phyloP scores from a whole-genome alignment of 768 basidiomycete genomes.

The Suillus clintonianus region DNA sequence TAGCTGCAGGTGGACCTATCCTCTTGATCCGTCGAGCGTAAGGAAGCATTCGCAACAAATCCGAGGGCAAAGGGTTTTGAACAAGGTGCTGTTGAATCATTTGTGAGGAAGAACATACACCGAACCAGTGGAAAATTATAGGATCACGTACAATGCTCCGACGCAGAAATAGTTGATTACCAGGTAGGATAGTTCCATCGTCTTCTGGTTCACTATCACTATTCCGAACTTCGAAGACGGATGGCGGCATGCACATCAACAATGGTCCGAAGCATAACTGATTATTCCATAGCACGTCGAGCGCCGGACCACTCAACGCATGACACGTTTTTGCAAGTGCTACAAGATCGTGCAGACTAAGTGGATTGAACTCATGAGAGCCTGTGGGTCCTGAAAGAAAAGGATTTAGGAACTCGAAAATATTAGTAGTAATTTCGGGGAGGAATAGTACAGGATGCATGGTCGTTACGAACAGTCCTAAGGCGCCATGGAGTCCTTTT shows the following conservation, averaged over 20 bases:
- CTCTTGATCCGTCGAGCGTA: not conserved
- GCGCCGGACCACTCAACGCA: conserved; percentile 5
- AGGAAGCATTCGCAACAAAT: not conserved
- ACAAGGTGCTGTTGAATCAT: not conserved
- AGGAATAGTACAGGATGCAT: conserved; percentile 1
- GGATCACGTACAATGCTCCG: not conserved
- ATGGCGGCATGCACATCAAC: conserved; percentile 1
- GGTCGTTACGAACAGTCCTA: too few species aligned
- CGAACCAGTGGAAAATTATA: not conserved
- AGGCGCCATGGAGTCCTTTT: too few species aligned
- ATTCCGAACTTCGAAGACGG: not conserved
- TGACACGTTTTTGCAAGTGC: conserved; percentile 7
- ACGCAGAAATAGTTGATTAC: not conserved
- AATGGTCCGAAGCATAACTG: conserved; percentile 5
- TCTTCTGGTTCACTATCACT: not conserved
- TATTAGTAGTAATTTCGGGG: not conserved
- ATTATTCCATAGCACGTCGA: conserved; percentile 7
- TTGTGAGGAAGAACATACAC: not conserved
- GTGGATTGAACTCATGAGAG: not conserved
- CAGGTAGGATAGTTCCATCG: too few species aligned
- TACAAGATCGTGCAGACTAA: conserved; percentile 1
- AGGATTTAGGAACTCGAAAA: not conserved
- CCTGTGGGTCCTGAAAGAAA: not conserved
- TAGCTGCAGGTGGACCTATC: not conserved
- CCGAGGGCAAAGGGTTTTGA: not conserved